phyloP scores from a whole-genome alignment of 345 rosid genomes.

The Clarkia xantiana region DNA sequence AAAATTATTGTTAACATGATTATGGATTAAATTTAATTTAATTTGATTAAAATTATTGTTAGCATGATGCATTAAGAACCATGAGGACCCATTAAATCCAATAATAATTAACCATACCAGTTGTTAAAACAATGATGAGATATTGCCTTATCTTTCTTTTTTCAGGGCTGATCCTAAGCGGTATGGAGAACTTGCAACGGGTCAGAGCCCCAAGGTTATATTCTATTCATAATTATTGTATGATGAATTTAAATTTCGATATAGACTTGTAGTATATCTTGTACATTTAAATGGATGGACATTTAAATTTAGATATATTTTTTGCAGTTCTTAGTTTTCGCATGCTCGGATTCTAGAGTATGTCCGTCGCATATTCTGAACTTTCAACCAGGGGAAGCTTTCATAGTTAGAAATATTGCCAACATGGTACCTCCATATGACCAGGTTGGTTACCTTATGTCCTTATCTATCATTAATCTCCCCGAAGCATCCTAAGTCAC shows the following conservation, averaged over 20 bases:
- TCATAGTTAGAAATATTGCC: slow-evolving; percentile 91
- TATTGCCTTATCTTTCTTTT: slow-evolving; percentile 1
- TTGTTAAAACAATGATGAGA: neutral
- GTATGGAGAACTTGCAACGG: slow-evolving; percentile 54
- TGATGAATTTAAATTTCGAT: too few relatives aligned
- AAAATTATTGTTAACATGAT: too few relatives aligned
- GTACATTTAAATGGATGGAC: neutral
- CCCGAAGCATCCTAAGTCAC: too few relatives aligned
- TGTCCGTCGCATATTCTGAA: slow-evolving; percentile 83
- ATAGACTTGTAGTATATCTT: neutral
- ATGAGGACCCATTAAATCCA: too few relatives aligned
- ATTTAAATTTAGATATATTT: neutral
- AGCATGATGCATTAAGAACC: too few relatives aligned
- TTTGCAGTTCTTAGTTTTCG: slow-evolving; percentile 81
- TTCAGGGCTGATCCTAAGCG: slow-evolving; percentile 50
- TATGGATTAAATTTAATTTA: too few relatives aligned
- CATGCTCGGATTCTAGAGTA: slow-evolving; percentile 95
- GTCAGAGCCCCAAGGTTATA: slow-evolving; percentile 76
- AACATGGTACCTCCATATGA: slow-evolving; percentile 85
- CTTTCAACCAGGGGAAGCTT: slow-evolving; percentile 96
- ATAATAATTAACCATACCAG: too few relatives aligned
- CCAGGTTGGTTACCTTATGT: slow-evolving; percentile 23
- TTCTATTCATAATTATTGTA: neutral
- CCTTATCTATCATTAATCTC: too few relatives aligned
- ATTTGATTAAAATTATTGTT: too few relatives aligned